Percentiles rank a stretch among this genome's conserved stretches.
Conservation (phyloP, 768 basidiomycete genomes). For the Mrakia blollopis region DNA sequence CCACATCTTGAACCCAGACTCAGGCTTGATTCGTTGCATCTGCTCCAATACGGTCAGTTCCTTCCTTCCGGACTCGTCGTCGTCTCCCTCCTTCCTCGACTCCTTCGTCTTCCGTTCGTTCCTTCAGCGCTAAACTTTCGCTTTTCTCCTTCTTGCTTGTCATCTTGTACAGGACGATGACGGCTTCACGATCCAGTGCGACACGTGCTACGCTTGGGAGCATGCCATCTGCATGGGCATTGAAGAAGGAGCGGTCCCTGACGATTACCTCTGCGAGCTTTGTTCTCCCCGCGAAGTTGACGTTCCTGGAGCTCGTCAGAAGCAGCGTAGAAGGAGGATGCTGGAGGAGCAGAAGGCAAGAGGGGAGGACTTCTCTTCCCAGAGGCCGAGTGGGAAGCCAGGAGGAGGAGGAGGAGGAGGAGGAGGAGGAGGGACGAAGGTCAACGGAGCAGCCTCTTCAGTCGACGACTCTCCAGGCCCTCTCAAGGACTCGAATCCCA, state of each 20-base stretch:
- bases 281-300: conserved; percentile 28
- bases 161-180: conserved; percentile 54
- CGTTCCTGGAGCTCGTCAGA: conserved; percentile 21
- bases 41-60: conserved; percentile 50
- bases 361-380: neutral
- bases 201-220: conserved; percentile 74
- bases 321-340: conserved; percentile 8
- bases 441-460: neutral
- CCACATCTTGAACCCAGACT: conserved; percentile 31
- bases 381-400: neutral
- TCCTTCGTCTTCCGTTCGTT: neutral
- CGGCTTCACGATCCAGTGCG: conserved; percentile 81
- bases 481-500: neutral
- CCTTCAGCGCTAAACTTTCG: neutral
- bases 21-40: conserved; percentile 53
- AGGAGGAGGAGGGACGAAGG: conserved; percentile 1
- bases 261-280: conserved; percentile 70
- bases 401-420: neutral
- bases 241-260: conserved; percentile 52
- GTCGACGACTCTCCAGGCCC: neutral
- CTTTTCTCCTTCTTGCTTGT: neutral
- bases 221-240: conserved; percentile 65
- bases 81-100: too few relatives aligned
- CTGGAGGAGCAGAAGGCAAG: neutral
- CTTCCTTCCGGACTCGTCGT: neutral